Evolutionary conservation across 495 filamentous ascomycete genomes (phyloP), one percentile per base, ranked within the genome.

Genomic region (Usnea hakonensis): DNA sequence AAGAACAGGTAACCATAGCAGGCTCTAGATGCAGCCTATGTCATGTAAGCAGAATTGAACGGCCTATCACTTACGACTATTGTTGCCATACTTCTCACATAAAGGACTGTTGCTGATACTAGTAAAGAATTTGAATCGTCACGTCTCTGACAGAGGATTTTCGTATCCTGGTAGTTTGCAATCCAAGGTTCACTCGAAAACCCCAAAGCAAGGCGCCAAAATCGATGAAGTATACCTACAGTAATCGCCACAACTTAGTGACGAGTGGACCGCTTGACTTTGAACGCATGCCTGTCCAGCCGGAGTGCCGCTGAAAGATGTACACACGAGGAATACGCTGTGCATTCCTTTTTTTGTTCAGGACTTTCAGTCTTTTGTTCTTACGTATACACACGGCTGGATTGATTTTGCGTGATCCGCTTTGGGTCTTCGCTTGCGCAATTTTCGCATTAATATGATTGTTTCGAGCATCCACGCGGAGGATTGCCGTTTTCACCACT

Each of bases 21-120:
- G 35, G 44, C 28, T 14, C 21, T 17, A 19, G 4, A 21, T 61
- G 58, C 48, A 61, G 58, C 58, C 19, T n/a, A 61, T 61, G 46
- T 37, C 28, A 7, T 0, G 58, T 54, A 53, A 60, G 58, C 2
- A 30, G 11, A 50, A 5, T 10, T 9, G 13, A 50, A 9, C 14
- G 1, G 21, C 26, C 21, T 26, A 0, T 26, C 2, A 13, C 21
- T n/a, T 3, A 26, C n/a, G 14, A 0, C 5, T 14, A 50, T 17
- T 30, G 2, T 50, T 3, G 5, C 10, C 11, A 1, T 17, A 8
- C 23, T 30, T 50, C 0, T 50, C 8, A 1, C 10, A 30, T 4
- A 17, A 50, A 50, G 13, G 21, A 16, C 46, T 11, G 30, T 5
- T 50, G 46, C 46, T 50, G 30, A 50, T 30, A 1, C 14, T 28